Conservation (phyloP, 139 green algal species). For the Coelastrella sp. region DNA sequence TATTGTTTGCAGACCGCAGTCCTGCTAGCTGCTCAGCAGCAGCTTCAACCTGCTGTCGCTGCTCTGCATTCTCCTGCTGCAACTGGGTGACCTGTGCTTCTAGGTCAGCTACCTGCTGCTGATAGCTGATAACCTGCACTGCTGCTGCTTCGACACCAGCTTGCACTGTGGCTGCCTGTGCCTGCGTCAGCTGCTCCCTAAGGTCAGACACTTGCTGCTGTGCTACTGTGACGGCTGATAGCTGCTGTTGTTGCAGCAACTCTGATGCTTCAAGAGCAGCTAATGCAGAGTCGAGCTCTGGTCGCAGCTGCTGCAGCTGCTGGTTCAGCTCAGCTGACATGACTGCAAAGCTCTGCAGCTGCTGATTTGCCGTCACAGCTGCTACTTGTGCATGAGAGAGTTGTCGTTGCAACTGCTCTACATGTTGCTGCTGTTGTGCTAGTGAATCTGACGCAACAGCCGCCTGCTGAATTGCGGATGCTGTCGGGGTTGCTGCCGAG, state of each 20-base stretch:
- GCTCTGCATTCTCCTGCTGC: constrained; percentile 2
- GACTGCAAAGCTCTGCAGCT: constrained; percentile 3
- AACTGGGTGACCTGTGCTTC: neutral
- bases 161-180: too few species aligned
- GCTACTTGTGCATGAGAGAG: constrained; percentile 5
- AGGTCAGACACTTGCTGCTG: neutral
- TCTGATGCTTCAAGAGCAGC: too few species aligned
- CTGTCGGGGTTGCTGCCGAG: neutral
- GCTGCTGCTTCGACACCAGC: constrained; percentile 17
- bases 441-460: neutral
- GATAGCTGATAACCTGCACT: constrained; percentile 6
- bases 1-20: neutral
- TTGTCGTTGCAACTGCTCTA: too few species aligned
- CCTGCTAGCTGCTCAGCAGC: constrained; percentile 8
- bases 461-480: neutral
- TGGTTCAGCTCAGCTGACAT: neutral
- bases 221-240: neutral
- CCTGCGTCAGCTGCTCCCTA: neutral
- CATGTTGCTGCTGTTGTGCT: neutral
- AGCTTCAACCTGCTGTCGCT: constrained; percentile 9
- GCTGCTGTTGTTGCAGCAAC: neutral
- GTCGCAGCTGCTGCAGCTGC: constrained; percentile 7
- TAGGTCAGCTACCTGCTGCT: constrained; percentile 10
- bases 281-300: neutral
- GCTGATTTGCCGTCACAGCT: neutral